Evolutionary conservation across 208 protist species (phyloP), one percentile per base, ranked within the genome.

Genomic region (Crithidia bombi): DNA sequence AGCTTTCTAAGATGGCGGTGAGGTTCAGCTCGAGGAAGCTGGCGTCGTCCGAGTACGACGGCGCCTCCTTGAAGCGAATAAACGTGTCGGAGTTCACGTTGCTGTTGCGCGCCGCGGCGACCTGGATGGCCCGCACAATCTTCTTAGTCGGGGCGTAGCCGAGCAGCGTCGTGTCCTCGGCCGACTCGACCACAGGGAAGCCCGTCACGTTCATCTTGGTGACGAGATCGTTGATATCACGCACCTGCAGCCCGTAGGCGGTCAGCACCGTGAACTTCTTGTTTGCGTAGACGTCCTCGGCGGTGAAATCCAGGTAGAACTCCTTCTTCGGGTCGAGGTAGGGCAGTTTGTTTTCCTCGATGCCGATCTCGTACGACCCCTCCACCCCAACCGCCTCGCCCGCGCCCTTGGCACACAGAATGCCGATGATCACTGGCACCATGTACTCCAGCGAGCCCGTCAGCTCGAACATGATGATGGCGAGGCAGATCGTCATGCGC

Each of bases 381-480:
- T 90, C 76, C 12, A 87, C 83, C 14, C 86, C 90, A 2, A 93
- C 68, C n/a, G 74, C 85, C 82, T 93, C 86, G 17, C 69, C 90
- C 3, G 83, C 86, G 35, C 76, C 81, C 61, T 93, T 93, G 23
- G 86, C 77, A 58, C 73, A 89, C 11, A 95, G 54, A 23, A 93
- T 87, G 47, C 78, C 78, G 25, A 95, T 79, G 55, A 89, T 85
- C 25, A 92, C 82, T 5, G 87, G 87, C 6, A 95, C 83, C 73
- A 95, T 80, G 80, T 86, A 91, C 59, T 89, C 83, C 3, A 95
- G 69, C 49, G 91, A 94, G 49, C 91, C 94, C 23, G 92, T 96
- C 38, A 96, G 71, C 64, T 98, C 96, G 56, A 98, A 92, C 67
- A 98, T 83, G 69, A 98, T 98, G 39, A 98, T 95, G 5, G 89